A percentile compares a stretch with the other conserved stretches of the same genome.
These are phyloP conservation scores for Penicillium paneum DNA, from an alignment of 2,329 filamentous ascomycete genomes.

Conservation along the genomic window DNA sequence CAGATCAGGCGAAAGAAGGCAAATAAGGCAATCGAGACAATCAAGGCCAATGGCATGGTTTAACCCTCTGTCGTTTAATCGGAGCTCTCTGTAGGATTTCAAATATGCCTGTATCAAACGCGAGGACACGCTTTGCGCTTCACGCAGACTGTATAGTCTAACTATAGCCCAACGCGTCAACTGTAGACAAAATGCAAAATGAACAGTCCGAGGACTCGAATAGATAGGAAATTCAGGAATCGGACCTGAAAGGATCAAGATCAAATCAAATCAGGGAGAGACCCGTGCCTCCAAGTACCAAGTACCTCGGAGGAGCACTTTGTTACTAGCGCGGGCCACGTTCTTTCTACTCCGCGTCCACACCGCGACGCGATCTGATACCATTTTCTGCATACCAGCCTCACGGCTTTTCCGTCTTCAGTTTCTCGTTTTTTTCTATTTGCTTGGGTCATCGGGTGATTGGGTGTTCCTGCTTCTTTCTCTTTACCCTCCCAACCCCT, in stretches of 20 bases:
- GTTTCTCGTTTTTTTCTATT: slow-evolving; percentile 8
- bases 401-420: slow-evolving; percentile 9
- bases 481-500: slow-evolving; percentile 6
- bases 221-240: not conserved
- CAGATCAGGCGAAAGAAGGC: not conserved
- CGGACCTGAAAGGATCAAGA: not conserved
- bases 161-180: not conserved
- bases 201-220: not conserved
- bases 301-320: slow-evolving; percentile 15
- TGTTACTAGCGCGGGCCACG: slow-evolving; percentile 27
- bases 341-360: slow-evolving; percentile 32
- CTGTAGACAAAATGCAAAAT: not conserved
- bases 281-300: slow-evolving; percentile 2
- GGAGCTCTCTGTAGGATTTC: not conserved
- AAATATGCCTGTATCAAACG: not conserved
- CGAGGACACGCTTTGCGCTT: slow-evolving; percentile 3
- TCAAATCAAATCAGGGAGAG: not conserved
- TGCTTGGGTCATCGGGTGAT: not conserved
- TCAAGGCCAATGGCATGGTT: not conserved
- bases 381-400: slow-evolving; percentile 25
- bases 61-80: not conserved
- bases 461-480: slow-evolving; percentile 8
- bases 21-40: not conserved
- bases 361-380: slow-evolving; percentile 34
- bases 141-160: not conserved